phyloP scores from a whole-genome alignment of 331 rosid species.

The Saraca asoca region DNA sequence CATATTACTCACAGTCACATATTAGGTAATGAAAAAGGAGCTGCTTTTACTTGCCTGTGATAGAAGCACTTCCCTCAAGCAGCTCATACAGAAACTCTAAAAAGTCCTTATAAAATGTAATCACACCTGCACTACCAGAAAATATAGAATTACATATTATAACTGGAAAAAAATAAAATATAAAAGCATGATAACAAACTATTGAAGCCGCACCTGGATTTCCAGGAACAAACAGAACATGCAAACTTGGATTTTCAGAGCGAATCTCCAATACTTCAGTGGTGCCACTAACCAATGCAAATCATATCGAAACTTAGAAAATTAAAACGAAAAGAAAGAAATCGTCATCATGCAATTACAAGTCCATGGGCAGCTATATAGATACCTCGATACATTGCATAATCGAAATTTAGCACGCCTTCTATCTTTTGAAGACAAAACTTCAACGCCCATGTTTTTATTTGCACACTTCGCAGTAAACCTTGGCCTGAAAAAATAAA shows the following conservation, averaged over 20 bases:
- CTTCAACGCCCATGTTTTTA: conserved; percentile 46
- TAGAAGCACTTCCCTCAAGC: conserved; percentile 73
- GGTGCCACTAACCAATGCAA: conserved; percentile 46
- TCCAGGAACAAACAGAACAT: conserved; percentile 80
- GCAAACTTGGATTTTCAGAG: conserved; percentile 70
- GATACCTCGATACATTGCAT: conserved; percentile 71
- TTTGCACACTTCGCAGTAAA: conserved; percentile 32
- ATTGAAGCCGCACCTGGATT: conserved; percentile 66
- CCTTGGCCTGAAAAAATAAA: conserved; percentile 37
- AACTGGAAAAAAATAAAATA: conserved; percentile 20
- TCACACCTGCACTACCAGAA: conserved; percentile 54
- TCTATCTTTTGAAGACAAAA: conserved; percentile 37
- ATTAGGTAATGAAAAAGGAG: neutral
- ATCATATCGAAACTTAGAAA: neutral
- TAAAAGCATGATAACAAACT: neutral
- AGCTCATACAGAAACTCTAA: conserved; percentile 71
- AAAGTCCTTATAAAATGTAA: conserved; percentile 70
- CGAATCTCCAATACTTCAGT: conserved; percentile 80
- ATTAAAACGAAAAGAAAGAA: neutral
- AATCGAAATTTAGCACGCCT: conserved; percentile 64
- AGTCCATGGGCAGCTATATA: neutral
- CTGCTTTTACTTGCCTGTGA: conserved; percentile 66
- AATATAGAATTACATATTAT: conserved; percentile 9
- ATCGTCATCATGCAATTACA: neutral
- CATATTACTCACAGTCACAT: conserved; percentile 24